phyloP scores from a whole-genome alignment of 169 alveolate genomes.

The Ichthyophthirius multifiliis region DNA sequence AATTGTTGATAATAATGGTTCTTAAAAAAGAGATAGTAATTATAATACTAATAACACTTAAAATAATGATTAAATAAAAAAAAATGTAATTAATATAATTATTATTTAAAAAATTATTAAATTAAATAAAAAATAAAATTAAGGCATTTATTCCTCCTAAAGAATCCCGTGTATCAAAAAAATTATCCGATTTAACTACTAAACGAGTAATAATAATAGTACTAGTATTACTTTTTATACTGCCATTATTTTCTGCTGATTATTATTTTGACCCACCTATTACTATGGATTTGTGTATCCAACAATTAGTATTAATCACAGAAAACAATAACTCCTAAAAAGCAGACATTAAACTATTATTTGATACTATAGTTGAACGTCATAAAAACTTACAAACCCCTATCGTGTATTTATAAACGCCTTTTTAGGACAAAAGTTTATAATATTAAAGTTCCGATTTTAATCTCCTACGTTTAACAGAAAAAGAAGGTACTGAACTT shows the following conservation, averaged over 20 bases:
- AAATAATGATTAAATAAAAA: background rate
- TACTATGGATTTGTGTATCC: conserved; percentile 1
- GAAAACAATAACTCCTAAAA: background rate
- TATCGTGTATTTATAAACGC: conserved; percentile 3
- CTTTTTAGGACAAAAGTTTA: background rate
- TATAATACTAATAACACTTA: background rate
- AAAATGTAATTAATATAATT: background rate
- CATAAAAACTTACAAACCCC: background rate
- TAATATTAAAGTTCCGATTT: background rate
- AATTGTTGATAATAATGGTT: background rate
- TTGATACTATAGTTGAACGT: background rate
- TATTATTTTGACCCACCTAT: conserved; percentile 43
- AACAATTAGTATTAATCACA: conserved; percentile 7
- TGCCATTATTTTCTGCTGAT: conserved; percentile 56
- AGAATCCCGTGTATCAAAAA: conserved; percentile 69
- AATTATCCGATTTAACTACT: conserved; percentile 62
- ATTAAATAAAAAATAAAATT: background rate
- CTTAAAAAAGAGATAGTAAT: background rate
- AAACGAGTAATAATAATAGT: conserved; percentile 67
- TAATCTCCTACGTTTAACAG: conserved; percentile 10
- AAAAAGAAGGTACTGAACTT: conserved; percentile 11
- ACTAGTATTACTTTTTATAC: conserved; percentile 50
- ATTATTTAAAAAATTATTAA: background rate
- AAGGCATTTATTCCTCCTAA: conserved; percentile 30
- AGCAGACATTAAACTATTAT: background rate